Base-by-base conservation (phyloP, 2,329 filamentous ascomycete species). In the Colletotrichum shisoi region DNA sequence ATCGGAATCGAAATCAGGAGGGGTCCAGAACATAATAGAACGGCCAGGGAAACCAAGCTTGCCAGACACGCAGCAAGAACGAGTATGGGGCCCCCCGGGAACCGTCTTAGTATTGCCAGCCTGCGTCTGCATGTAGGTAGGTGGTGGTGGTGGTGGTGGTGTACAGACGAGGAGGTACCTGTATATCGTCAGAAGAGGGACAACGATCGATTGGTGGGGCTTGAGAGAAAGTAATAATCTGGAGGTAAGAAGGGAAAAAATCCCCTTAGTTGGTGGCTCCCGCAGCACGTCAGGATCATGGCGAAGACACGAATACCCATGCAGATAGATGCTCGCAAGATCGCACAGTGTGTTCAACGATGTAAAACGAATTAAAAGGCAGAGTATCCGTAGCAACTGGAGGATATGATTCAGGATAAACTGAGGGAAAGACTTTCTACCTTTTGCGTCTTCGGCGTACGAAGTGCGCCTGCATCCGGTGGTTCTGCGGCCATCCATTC, bases 11-110 rank as follows among this genome's bases (percentile, higher is more conserved):
- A 44, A 48, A 46, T 34, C 24, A 48, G 40, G 42, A 42, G 27
- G 24, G 60, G 64, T 53, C 64, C 61, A 64, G 64, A 67, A 64
- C 61, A 49, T 42, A 57, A 67, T 67, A 31, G 64, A 67, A 67
- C 60, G 15, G 37, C 48, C 31, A 67, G 40, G 63, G 58, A 42
- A 46, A 46, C 46, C 59, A 52, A 46, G 52, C 57, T 45, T 49
- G 24, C 61, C 45, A 59, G 34, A 37, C 34, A 59, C 45, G 34
- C 34, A 51, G n/a, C 21, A 51, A 45, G 19, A 49, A 19, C 57
- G 34, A 49, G 34, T 34, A 59, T 59, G 34, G 19, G 56, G 40
- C 56, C 34, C 34, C 34, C 45, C 45, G 46, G 45, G 57, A 59
- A 59, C 57, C 34, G 31, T 42, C 57, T 39, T 51, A 44, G 44